Evolutionary conservation across 2,329 filamentous ascomycete species (phyloP).

Genomic region (Ascochyta lentis): DNA sequence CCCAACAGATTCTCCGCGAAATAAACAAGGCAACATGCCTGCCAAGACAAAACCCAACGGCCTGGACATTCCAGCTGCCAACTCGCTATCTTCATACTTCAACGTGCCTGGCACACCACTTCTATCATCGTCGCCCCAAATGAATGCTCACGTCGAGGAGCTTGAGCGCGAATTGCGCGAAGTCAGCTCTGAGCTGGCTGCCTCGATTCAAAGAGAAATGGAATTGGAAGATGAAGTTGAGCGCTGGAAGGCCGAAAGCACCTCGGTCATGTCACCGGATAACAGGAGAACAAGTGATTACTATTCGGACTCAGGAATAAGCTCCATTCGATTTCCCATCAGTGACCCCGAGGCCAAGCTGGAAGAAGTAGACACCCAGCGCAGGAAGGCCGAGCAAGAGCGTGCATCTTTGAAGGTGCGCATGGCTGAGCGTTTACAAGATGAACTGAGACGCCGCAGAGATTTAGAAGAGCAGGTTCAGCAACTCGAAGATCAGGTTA

Average conservation of each 20-base stretch:
- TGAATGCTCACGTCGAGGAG: conserved; percentile 73
- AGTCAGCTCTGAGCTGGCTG: conserved; percentile 89
- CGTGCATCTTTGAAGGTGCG: conserved; percentile 86
- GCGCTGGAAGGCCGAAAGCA: conserved; percentile 77
- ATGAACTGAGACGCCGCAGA: conserved; percentile 78
- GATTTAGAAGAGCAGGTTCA: conserved; percentile 84
- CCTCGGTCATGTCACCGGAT: conserved; percentile 60
- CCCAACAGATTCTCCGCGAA: conserved; percentile 63
- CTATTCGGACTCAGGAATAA: conserved; percentile 94
- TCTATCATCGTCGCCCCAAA: conserved; percentile 52
- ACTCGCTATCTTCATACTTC: conserved; percentile 55
- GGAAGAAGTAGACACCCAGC: conserved; percentile 81
- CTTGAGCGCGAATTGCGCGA: conserved; percentile 94
- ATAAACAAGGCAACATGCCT: conserved; percentile 34
- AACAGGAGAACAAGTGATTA: conserved; percentile 92
- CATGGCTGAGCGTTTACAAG: conserved; percentile 83
- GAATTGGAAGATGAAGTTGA: conserved; percentile 95
- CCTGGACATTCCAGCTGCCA: conserved; percentile 60
- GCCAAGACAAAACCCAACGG: conserved; percentile 52
- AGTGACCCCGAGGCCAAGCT: conserved; percentile 64
- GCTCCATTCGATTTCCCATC: conserved; percentile 76
- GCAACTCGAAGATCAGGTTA: conserved; percentile 77
- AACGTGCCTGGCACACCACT: conserved; percentile 56
- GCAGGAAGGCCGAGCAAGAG: conserved; percentile 86
- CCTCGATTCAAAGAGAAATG: conserved; percentile 93